These are phyloP conservation scores for Mycocentrospora acerina DNA, from an alignment of 2,329 filamentous ascomycete genomes.

Conservation along the genomic window DNA sequence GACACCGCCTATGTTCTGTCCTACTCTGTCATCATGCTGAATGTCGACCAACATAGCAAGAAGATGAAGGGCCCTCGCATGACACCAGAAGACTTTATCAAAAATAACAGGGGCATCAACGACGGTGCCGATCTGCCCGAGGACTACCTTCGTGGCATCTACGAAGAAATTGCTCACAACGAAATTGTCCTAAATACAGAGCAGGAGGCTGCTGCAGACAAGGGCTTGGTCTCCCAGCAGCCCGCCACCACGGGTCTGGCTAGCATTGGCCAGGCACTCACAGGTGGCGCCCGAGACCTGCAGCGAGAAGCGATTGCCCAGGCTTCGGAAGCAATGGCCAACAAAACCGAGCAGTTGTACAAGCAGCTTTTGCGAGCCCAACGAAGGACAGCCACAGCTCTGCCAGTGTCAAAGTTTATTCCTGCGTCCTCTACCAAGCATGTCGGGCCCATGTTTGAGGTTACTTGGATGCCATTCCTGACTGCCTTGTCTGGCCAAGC, in stretches of 20 bases:
- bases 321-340: constrained; percentile 91
- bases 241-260: constrained; percentile 69
- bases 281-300: constrained; percentile 87
- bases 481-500: constrained; percentile 91
- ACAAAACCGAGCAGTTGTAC: constrained; percentile 81
- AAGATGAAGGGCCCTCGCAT: constrained; percentile 82
- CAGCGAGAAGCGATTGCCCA: constrained; percentile 92
- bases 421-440: constrained; percentile 92
- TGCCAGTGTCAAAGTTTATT: constrained; percentile 72
- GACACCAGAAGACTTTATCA: constrained; percentile 97
- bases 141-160: constrained; percentile 87
- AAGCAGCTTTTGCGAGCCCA: constrained; percentile 91
- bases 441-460: constrained; percentile 97
- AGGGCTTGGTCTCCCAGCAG: constrained; percentile 61
- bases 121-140: constrained; percentile 91
- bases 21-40: constrained; percentile 95
- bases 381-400: constrained; percentile 73
- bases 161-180: constrained; percentile 85
- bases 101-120: constrained; percentile 98
- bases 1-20: constrained; percentile 95
- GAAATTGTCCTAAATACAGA: constrained; percentile 96
- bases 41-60: constrained; percentile 90
- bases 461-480: constrained; percentile 99
- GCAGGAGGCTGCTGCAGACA: constrained; percentile 80
- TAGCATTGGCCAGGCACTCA: constrained; percentile 83